Percentiles rank a stretch among this genome's conserved stretches.
phyloP scores from a whole-genome alignment of 345 rosid genomes.

The Xanthoceras sorbifolium region DNA sequence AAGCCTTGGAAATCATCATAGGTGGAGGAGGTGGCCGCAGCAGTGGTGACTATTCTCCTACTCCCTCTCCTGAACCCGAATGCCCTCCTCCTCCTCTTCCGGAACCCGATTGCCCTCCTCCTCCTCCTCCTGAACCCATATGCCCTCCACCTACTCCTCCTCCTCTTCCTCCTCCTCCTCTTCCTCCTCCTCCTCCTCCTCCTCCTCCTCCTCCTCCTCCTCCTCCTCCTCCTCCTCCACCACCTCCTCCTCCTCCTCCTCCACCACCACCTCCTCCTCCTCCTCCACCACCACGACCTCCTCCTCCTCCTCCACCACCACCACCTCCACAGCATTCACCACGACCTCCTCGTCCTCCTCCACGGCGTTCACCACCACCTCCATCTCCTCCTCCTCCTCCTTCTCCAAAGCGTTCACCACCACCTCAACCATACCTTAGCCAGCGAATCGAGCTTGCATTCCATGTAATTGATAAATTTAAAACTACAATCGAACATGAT shows the following conservation, averaged over 20 bases:
- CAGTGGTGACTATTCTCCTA: not conserved
- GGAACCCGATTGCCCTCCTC: constrained; percentile 1
- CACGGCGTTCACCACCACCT: no score
- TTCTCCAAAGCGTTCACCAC: not conserved
- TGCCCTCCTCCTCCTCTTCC: constrained; percentile 14
- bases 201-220: not conserved
- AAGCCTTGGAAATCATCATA: constrained; percentile 31
- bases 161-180: rapidly evolving
- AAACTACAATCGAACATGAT: not conserved
- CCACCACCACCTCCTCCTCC: constrained; percentile 15
- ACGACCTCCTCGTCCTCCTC: no score
- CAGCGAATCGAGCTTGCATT: constrained; percentile 6
- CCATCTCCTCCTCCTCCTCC: not conserved
- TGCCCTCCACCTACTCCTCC: not conserved
- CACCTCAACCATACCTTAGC: not conserved
- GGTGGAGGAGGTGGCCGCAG: no score
- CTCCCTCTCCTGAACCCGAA: constrained; percentile 5
- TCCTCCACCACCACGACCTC: constrained; percentile 6
- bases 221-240: rapidly evolving
- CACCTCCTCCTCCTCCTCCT: not conserved
- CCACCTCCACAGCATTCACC: no score
- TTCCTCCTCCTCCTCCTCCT: rapidly evolving
- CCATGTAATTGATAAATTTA: constrained; percentile 33
- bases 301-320: not conserved
- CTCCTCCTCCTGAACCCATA: not conserved